A percentile compares a stretch with the other conserved stretches of the same genome.
phyloP scores from a whole-genome alignment of 371 early-diverging fungal species.

The Fennellomyces sp. region DNA sequence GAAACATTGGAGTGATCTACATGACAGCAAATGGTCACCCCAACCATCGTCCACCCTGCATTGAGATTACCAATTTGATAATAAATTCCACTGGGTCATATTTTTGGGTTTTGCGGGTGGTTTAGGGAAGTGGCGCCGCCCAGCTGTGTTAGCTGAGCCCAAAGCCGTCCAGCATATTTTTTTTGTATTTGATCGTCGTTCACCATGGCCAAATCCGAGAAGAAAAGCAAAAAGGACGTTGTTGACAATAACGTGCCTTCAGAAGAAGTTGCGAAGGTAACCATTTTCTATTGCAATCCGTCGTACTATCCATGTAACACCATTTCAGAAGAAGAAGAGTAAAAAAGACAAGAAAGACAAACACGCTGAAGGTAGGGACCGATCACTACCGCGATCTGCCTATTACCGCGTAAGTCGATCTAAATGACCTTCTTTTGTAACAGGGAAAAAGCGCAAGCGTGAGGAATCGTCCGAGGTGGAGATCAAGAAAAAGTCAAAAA shows the following conservation, averaged over 20 bases:
- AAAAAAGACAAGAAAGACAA: conserved; percentile 11
- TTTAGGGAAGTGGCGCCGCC: no score
- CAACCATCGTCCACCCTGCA: no score
- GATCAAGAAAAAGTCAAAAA: conserved; percentile 7
- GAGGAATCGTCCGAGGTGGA: conserved; percentile 1
- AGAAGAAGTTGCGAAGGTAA: not conserved
- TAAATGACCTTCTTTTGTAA: not conserved
- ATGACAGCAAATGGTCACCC: no score
- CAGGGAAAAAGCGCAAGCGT: conserved; percentile 20
- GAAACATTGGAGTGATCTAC: no score
- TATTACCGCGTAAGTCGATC: no score
- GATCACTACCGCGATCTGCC: no score
- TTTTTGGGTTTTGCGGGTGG: no score
- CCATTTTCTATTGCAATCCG: not conserved
- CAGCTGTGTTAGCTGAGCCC: no score
- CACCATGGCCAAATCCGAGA: conserved; percentile 6
- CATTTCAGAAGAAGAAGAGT: conserved; percentile 8
- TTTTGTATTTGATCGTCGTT: not conserved
- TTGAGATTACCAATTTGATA: no score
- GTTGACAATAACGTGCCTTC: not conserved
- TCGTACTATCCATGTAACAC: no score
- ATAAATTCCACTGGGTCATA: no score
- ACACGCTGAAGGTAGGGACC: not conserved
- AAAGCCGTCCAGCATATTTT: no score
- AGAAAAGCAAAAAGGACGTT: not conserved